phyloP scores from a whole-genome alignment of 1,139 yeast genomes.

The Meyerozyma guilliermondii region DNA sequence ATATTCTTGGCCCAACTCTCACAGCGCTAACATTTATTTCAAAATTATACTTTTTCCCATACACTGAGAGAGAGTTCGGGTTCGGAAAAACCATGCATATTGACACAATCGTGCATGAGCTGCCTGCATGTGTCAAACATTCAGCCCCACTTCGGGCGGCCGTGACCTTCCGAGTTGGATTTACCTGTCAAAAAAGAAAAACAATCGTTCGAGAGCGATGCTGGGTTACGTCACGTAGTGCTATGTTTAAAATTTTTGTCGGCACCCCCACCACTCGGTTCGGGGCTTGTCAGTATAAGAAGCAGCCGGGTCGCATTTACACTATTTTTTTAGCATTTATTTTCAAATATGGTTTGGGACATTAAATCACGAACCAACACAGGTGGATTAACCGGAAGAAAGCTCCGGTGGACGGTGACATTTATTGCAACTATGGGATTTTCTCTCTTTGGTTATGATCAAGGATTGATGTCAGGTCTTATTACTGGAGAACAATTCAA shows the following conservation, averaged over 20 bases:
- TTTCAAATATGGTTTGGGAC: neutral
- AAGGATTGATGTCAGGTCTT: conserved; percentile 73
- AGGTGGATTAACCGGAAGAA: conserved; percentile 45
- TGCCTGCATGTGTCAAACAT: neutral
- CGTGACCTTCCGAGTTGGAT: neutral
- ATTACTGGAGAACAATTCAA: conserved; percentile 59
- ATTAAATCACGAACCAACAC: conserved; percentile 33
- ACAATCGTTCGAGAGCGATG: neutral
- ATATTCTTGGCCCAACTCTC: no score
- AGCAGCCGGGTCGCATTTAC: neutral
- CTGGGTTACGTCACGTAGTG: neutral
- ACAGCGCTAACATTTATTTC: no score
- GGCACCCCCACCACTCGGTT: conserved; percentile 1
- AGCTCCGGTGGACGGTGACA: conserved; percentile 44
- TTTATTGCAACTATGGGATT: conserved; percentile 60
- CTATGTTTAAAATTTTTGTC: neutral
- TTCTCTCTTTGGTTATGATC: conserved; percentile 72
- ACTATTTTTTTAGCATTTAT: no score
- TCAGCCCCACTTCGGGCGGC: neutral
- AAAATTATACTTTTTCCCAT: no score
- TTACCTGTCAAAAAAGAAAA: neutral
- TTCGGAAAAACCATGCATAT: neutral
- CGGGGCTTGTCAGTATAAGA: neutral
- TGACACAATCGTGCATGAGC: neutral
- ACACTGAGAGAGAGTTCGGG: neutral